Conservation (phyloP, 805 yeast genomes). For the Tetrapisispora taiwanensis region DNA sequence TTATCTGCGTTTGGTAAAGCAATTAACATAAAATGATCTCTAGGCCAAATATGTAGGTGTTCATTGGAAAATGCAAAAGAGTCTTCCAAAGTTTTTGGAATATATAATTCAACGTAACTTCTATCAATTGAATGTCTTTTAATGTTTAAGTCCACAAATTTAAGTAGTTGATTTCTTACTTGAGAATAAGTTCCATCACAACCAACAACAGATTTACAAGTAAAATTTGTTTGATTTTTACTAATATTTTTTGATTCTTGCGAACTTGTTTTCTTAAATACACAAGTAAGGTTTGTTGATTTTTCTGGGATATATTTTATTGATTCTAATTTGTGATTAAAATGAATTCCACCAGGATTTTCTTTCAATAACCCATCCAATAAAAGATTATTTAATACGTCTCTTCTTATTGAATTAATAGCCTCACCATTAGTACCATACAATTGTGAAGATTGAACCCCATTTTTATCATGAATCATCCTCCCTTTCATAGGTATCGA, state of each 20-base stretch:
- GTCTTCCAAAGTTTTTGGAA: slow-evolving; percentile 45
- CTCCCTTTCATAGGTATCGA: slow-evolving; percentile 83
- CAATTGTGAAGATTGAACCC: slow-evolving; percentile 53
- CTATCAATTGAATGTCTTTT: slow-evolving; percentile 31
- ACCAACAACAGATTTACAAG: slow-evolving; percentile 60
- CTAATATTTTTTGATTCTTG: slow-evolving; percentile 6
- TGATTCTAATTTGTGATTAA: not conserved
- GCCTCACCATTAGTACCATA: slow-evolving; percentile 78
- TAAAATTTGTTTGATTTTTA: slow-evolving; percentile 9
- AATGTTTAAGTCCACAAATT: slow-evolving; percentile 16
- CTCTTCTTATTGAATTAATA: slow-evolving; percentile 78
- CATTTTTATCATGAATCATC: slow-evolving; percentile 70
- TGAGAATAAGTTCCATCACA: slow-evolving; percentile 80
- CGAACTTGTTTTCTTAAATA: not conserved
- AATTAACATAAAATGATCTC: slow-evolving; percentile 76
- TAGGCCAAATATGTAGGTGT: slow-evolving; percentile 89
- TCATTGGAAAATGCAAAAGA: slow-evolving; percentile 53
- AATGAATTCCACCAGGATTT: not conserved
- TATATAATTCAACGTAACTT: slow-evolving; percentile 70
- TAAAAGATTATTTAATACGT: slow-evolving; percentile 52
- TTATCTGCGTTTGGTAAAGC: slow-evolving; percentile 81
- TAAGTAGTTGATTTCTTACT: slow-evolving; percentile 59
- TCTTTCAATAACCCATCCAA: slow-evolving; percentile 48
- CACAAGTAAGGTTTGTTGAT: not conserved
- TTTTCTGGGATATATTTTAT: not conserved